Base-by-base conservation (phyloP, 2,329 filamentous ascomycete genomes). In the Elsinoe ampelina region DNA sequence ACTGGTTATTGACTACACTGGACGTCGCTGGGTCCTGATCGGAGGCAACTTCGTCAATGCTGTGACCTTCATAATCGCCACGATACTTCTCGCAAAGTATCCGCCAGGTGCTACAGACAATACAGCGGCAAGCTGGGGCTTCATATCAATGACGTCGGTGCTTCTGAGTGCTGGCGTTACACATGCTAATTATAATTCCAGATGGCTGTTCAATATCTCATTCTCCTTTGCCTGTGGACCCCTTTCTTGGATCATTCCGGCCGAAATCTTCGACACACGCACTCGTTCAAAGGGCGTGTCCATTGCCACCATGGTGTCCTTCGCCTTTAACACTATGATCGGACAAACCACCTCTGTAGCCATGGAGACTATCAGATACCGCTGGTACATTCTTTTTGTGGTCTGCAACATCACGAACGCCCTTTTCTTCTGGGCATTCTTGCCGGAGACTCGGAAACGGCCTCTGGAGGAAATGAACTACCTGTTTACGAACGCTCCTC, bases 251-350 rank as follows among this genome's bases (percentile, higher is more conserved):
- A 80, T 80, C 56, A 74, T 77, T 34, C 71, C 69, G n/a, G 83
- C 85, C 51, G 85, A 89, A 66, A 85, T 89, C 39, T 90, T 90
- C 71, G 86, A 90, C 69, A 90, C 84, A 2, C 80, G 83, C 60
- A 90, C 86, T 0, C 79, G 87, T 38, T 77, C 82, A 55, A 88
- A 88, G 73, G 86, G 85, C 63, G 86, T 90, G 1, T 84, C 83
- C 1, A 82, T 89, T 60, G 85, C 85, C 0, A 86, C 83, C 4
- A 88, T 89, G 85, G 77, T 74, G 0, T 63, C 59, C 22, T 89
- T 86, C 68, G 85, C 85, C 1, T 89, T 87, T 73, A 88, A 87
- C 71, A 87, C 85, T 30, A 81, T 88, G 79, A 87, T 88, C 57
- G 84, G 83, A 1, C 82, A 86, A 67, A 78, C 84, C 8, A 87